Evolutionary conservation across 768 basidiomycete species (phyloP).

Genomic region (Xerocomus brunneocitrinus): DNA sequence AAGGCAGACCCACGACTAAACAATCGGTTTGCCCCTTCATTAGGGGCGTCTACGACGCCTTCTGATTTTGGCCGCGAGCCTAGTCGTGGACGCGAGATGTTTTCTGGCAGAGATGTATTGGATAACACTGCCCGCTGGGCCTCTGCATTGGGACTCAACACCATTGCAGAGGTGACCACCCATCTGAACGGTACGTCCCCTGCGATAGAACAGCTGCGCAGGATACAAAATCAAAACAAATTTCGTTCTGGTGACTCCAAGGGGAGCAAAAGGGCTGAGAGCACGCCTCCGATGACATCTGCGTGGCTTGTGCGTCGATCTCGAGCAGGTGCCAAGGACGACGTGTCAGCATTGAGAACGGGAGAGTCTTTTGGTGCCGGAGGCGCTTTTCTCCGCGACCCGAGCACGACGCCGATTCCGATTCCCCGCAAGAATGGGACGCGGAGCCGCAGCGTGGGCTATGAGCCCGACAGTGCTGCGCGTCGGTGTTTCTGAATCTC

Average conservation of each 20-base stretch:
- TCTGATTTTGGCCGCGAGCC: slow-evolving; percentile 23
- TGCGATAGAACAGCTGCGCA: slow-evolving; percentile 21
- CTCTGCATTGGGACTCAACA: slow-evolving; percentile 16
- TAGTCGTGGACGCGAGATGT: slow-evolving; percentile 17
- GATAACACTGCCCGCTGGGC: slow-evolving; percentile 29
- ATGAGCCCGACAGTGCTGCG: slow-evolving; percentile 11
- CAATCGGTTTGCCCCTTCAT: slow-evolving; percentile 20
- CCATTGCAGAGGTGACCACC: slow-evolving; percentile 22
- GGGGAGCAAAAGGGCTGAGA: slow-evolving; percentile 25
- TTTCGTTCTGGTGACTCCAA: not conserved
- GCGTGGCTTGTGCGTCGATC: slow-evolving; percentile 15
- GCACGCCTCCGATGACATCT: slow-evolving; percentile 26
- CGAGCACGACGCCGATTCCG: slow-evolving; percentile 22
- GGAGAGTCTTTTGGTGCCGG: slow-evolving; percentile 3
- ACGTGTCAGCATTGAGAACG: not conserved
- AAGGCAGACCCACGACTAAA: slow-evolving; percentile 12
- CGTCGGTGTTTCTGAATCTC: slow-evolving; percentile 16
- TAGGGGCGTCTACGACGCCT: slow-evolving; percentile 20
- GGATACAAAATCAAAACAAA: slow-evolving; percentile 9
- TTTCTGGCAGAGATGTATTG: slow-evolving; percentile 19
- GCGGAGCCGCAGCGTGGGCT: slow-evolving; percentile 28
- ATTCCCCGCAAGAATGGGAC: slow-evolving; percentile 16
- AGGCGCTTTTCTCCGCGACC: slow-evolving; percentile 27
- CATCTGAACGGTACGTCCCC: slow-evolving; percentile 12
- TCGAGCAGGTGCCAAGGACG: slow-evolving; percentile 12